Conservation (phyloP, 208 protist genomes). For the Acanthamoeba culbertsoni region DNA sequence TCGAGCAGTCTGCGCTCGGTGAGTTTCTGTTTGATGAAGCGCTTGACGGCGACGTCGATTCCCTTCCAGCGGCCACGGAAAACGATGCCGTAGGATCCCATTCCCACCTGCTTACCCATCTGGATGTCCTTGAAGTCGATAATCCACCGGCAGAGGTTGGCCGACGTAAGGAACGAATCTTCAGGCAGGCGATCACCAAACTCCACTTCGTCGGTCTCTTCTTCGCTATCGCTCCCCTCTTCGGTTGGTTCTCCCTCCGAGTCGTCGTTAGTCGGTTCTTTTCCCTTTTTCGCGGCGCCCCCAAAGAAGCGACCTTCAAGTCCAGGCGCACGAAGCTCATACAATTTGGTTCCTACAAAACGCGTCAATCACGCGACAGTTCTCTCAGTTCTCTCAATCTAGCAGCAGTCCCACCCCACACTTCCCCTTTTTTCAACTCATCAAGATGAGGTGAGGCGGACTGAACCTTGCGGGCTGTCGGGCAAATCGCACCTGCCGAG, state of each 20-base stretch:
- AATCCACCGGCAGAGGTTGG: conserved; percentile 41
- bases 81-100: conserved; percentile 29
- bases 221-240: too few species aligned
- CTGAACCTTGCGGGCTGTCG: neutral
- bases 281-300: neutral
- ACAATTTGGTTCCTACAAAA: neutral
- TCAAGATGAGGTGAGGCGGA: neutral
- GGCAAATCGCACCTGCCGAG: neutral
- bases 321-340: neutral
- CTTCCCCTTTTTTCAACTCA: too few species aligned
- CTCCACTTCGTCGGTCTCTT: neutral
- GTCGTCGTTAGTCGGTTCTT: neutral
- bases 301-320: conserved; percentile 35
- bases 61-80: conserved; percentile 11
- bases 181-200: neutral
- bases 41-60: conserved; percentile 53
- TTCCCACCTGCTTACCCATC: conserved; percentile 17
- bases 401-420: too few species aligned
- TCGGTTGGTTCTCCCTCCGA: neutral
- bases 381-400: too few species aligned
- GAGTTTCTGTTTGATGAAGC: conserved; percentile 49
- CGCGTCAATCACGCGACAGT: too few species aligned
- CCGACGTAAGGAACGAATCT: neutral
- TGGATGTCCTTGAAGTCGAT: conserved; percentile 51
- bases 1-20: conserved; percentile 1